Conservation (phyloP, 208 protist genomes). For the Wallacemonas sp. region DNA sequence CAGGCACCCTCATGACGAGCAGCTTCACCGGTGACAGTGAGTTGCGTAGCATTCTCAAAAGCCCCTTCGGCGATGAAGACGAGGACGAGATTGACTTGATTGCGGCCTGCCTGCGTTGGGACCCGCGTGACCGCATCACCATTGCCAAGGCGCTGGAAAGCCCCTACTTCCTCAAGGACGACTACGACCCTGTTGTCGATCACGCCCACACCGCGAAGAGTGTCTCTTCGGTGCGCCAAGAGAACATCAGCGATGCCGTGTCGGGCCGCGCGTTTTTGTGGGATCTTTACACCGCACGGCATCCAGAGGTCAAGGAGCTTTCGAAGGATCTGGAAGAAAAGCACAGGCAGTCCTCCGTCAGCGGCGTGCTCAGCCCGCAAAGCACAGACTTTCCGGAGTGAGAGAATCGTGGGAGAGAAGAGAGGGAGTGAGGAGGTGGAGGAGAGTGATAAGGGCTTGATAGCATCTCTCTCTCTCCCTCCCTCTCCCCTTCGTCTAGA, state of each 20-base stretch:
- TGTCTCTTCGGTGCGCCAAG: conserved; percentile 55
- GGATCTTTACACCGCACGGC: conserved; percentile 69
- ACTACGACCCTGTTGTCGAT: conserved; percentile 72
- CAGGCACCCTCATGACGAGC: conserved; percentile 7
- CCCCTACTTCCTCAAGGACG: conserved; percentile 75
- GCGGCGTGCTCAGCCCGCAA: background rate
- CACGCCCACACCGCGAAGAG: conserved; percentile 48
- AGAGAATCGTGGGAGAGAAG: background rate
- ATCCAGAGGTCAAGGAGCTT: conserved; percentile 79
- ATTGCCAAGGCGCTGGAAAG: conserved; percentile 71
- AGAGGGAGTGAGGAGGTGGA: no score
- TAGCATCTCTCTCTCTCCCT: background rate
- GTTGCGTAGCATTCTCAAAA: conserved; percentile 46
- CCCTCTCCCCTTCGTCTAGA: background rate
- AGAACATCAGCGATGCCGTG: conserved; percentile 57
- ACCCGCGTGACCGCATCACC: conserved; percentile 72
- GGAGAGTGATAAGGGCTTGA: background rate
- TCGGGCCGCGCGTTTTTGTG: conserved; percentile 75
- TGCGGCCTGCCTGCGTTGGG: conserved; percentile 58
- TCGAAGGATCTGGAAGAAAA: conserved; percentile 48
- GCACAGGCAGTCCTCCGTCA: conserved; percentile 26
- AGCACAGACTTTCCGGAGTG: background rate
- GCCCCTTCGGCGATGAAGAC: conserved; percentile 67
- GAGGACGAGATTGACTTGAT: conserved; percentile 78
- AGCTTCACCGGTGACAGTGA: conserved; percentile 4